Evolutionary conservation across 306 rosid species (phyloP).

Genomic region (Vigna hirtella): DNA sequence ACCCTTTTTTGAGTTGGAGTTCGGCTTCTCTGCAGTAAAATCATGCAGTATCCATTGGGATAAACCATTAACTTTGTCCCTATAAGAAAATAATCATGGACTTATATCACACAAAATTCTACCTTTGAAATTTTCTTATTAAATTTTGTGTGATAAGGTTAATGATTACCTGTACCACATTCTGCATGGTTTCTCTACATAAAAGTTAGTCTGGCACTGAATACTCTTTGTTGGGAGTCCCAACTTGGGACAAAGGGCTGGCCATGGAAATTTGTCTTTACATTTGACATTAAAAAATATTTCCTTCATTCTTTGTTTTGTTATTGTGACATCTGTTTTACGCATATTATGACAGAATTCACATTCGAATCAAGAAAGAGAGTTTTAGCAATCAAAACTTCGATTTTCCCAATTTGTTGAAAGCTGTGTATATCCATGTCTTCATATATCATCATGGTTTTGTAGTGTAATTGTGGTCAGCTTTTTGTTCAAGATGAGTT

Average conservation of each 20-base stretch:
- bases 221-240: neutral
- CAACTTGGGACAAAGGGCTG: neutral
- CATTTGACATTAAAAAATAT: conserved; percentile 18
- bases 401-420: conserved; percentile 10
- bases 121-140: neutral
- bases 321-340: conserved; percentile 9
- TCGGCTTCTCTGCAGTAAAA: neutral
- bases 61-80: neutral
- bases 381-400: conserved; percentile 28
- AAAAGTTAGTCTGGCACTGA: neutral
- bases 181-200: neutral
- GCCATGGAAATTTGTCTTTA: conserved; percentile 20
- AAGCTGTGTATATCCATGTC: neutral
- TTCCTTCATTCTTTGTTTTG: conserved; percentile 35
- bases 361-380: conserved; percentile 12
- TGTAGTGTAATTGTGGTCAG: conserved; percentile 23
- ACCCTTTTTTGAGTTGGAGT: neutral
- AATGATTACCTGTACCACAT: neutral
- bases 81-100: neutral
- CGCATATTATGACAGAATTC: conserved; percentile 9
- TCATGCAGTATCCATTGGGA: neutral
- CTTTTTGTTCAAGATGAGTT: conserved; percentile 36
- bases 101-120: neutral
- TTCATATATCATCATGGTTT: conserved; percentile 27
- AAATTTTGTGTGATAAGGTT: neutral